Conservation (phyloP, 495 filamentous ascomycete species). For the Apiosordaria backusii region DNA sequence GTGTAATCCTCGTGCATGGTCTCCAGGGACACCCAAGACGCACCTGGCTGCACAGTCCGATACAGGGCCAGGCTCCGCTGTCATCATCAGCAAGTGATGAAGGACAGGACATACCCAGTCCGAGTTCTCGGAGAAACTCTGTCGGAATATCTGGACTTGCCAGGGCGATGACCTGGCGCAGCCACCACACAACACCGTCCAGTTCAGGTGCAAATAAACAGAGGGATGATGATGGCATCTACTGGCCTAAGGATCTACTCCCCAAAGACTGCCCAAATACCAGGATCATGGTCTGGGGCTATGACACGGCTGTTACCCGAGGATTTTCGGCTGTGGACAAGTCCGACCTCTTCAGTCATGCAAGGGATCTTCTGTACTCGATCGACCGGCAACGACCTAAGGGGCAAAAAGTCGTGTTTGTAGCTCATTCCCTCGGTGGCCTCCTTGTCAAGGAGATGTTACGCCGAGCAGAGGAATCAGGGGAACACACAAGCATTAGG, state of each 20-base stretch:
- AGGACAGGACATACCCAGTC: neutral
- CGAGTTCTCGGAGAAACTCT: neutral
- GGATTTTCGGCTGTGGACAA: neutral
- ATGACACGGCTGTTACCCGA: neutral
- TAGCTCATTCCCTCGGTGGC: constrained; percentile 10
- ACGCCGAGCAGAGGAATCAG: neutral
- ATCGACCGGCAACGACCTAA: neutral
- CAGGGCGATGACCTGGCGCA: too few species aligned
- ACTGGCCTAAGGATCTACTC: constrained; percentile 6
- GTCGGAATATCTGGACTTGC: too few species aligned
- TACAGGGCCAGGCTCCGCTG: too few species aligned
- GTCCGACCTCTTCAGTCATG: constrained; percentile 8
- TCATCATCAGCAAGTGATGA: too few species aligned
- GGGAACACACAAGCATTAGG: neutral
- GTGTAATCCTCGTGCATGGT: constrained; percentile 5
- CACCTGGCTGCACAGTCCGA: neutral
- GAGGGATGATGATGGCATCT: neutral
- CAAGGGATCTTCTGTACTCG: neutral
- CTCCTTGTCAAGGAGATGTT: constrained; percentile 7
- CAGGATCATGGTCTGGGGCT: constrained; percentile 1
- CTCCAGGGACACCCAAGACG: constrained; percentile 8
- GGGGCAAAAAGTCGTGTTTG: neutral
- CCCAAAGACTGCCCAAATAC: neutral
- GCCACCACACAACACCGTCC: too few species aligned
- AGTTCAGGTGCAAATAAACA: too few species aligned